Percentiles rank a stretch among this genome's conserved stretches.
Evolutionary conservation across 2,329 filamentous ascomycete genomes (phyloP).

Genomic region (Alternaria sp.): DNA sequence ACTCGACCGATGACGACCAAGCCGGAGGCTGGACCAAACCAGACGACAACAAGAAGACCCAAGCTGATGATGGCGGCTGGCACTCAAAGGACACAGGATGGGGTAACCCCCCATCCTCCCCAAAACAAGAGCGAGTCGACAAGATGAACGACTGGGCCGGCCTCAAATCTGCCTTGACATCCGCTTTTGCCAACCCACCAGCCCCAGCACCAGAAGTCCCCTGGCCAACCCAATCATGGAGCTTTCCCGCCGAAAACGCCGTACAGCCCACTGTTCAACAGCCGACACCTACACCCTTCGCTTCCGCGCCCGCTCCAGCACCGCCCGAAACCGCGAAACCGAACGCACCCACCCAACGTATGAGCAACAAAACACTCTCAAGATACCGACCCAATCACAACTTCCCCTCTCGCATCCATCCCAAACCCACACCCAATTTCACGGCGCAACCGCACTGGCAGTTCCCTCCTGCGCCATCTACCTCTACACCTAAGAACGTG

Average conservation of each 20-base stretch:
- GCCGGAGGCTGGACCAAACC: neutral
- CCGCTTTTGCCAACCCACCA: neutral
- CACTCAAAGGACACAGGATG: neutral
- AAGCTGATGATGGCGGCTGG: no score
- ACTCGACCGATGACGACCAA: neutral
- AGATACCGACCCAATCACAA: slow-evolving; percentile 6
- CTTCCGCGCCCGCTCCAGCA: no score
- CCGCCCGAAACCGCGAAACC: no score
- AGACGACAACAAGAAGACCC: neutral
- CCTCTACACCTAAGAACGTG: neutral
- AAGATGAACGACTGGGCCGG: neutral
- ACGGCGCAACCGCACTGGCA: slow-evolving; percentile 42
- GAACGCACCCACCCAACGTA: slow-evolving; percentile 2
- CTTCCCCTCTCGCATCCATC: neutral
- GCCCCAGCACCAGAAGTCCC: neutral
- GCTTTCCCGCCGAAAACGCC: neutral
- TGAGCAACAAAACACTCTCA: slow-evolving; percentile 21
- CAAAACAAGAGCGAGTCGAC: neutral
- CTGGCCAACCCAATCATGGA: neutral
- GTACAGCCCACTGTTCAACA: neutral
- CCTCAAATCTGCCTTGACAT: neutral
- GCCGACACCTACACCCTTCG: neutral
- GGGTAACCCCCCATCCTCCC: neutral
- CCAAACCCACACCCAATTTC: neutral
- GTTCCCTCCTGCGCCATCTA: slow-evolving; percentile 24